Conservation (phyloP, 1,139 yeast genomes). For the Nadsonia starkeyi-henricii region DNA sequence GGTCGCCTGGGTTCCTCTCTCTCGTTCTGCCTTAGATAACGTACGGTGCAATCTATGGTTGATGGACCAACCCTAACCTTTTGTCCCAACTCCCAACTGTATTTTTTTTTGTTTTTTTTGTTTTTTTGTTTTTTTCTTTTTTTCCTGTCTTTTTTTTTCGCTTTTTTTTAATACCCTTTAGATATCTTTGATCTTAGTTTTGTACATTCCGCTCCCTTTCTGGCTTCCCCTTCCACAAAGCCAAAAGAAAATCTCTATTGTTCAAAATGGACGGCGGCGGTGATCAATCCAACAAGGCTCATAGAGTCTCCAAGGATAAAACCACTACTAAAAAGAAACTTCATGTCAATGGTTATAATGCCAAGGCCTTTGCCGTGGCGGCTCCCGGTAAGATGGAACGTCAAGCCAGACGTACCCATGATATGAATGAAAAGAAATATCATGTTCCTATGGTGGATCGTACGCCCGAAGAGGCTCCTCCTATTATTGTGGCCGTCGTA, state of each 20-base stretch:
- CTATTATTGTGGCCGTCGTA: slow-evolving; percentile 88
- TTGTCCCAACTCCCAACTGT: neutral
- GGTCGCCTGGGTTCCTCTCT: no score
- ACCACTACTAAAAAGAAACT: slow-evolving; percentile 68
- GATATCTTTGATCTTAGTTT: neutral
- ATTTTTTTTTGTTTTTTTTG: neutral
- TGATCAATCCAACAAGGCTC: slow-evolving; percentile 32
- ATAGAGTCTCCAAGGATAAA: slow-evolving; percentile 34
- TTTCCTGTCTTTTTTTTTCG: neutral
- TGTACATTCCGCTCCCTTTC: neutral
- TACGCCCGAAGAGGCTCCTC: slow-evolving; percentile 97
- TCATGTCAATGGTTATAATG: slow-evolving; percentile 84
- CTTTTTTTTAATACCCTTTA: neutral
- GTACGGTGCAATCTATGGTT: no score
- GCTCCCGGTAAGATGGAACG: slow-evolving; percentile 84
- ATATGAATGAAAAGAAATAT: slow-evolving; percentile 62
- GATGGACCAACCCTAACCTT: no score
- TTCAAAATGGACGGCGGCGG: slow-evolving; percentile 6
- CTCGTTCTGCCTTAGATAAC: neutral
- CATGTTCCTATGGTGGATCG: slow-evolving; percentile 98
- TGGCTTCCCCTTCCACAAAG: neutral
- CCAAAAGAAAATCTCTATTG: neutral
- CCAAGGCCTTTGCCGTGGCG: slow-evolving; percentile 86
- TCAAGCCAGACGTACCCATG: slow-evolving; percentile 74
- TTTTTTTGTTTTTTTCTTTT: neutral